Evolutionary conservation across 352 stramenopile genomes (phyloP).

Genomic region (Chrysophaeum taylorii): DNA sequence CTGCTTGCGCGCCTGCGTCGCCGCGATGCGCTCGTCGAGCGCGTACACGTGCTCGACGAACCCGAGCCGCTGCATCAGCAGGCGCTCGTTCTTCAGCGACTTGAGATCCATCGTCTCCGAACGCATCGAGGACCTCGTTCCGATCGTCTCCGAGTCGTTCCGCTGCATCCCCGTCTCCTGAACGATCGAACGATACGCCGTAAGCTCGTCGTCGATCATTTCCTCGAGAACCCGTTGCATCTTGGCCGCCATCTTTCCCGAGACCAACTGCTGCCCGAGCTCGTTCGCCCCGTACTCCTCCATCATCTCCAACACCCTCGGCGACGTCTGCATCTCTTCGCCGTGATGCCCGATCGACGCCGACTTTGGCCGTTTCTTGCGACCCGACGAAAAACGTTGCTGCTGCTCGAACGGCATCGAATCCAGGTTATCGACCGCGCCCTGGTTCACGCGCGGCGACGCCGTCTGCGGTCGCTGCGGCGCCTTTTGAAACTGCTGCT

Average conservation of each 20-base stretch:
- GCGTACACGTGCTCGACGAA: conserved; percentile 10
- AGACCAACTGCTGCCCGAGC: background rate
- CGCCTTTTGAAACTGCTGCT: too few species aligned
- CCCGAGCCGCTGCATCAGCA: conserved; percentile 2
- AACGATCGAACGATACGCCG: background rate
- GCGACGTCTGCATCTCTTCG: background rate
- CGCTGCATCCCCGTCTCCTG: background rate
- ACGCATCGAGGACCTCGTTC: background rate
- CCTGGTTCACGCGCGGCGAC: too few species aligned
- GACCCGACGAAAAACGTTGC: background rate
- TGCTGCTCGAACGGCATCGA: too few species aligned
- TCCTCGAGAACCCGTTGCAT: background rate
- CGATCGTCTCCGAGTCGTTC: conserved; percentile 2
- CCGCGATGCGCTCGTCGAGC: conserved; percentile 3
- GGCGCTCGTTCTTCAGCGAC: background rate
- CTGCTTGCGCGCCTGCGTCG: background rate
- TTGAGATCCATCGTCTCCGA: background rate
- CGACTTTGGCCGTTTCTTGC: background rate
- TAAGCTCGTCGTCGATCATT: conserved; percentile 7
- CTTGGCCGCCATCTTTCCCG: background rate
- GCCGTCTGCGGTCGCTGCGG: too few species aligned
- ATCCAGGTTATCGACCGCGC: too few species aligned
- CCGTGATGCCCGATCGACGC: background rate
- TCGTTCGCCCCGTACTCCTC: background rate
- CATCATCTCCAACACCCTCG: background rate